Conservation (phyloP, 2,329 filamentous ascomycete genomes). For the Fusarium miscanthi region DNA sequence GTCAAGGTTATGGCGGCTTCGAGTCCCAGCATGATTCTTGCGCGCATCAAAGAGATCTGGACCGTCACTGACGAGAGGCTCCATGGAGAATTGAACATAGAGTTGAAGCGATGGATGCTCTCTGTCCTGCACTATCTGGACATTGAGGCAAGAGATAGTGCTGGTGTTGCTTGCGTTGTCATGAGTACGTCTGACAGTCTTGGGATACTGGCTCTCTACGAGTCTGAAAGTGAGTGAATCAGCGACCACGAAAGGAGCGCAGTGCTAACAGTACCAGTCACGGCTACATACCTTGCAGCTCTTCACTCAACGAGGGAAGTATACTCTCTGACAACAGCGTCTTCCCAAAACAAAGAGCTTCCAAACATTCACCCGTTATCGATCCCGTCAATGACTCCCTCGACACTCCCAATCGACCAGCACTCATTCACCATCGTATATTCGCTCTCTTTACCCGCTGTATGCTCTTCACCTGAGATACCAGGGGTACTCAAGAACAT, state of each 20-base stretch:
- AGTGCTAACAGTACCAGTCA: slow-evolving; percentile 51
- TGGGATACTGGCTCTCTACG: slow-evolving; percentile 62
- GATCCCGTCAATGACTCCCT: slow-evolving; percentile 52
- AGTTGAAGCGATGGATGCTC: slow-evolving; percentile 70
- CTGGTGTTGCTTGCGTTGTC: slow-evolving; percentile 1
- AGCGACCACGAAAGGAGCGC: rapidly evolving
- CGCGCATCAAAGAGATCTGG: slow-evolving; percentile 60
- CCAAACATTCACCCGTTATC: slow-evolving; percentile 55
- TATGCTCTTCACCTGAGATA: slow-evolving; percentile 67
- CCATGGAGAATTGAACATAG: slow-evolving; percentile 55
- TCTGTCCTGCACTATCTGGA: slow-evolving; percentile 64
- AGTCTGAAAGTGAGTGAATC: slow-evolving; percentile 57
- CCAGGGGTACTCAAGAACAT: slow-evolving; percentile 67
- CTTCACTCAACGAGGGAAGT: slow-evolving; percentile 55
- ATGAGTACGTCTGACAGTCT: neutral
- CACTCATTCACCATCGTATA: slow-evolving; percentile 62
- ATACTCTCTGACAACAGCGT: slow-evolving; percentile 59
- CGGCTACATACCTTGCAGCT: slow-evolving; percentile 61
- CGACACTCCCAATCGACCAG: slow-evolving; percentile 53
- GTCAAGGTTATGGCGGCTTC: slow-evolving; percentile 38
- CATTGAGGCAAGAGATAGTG: slow-evolving; percentile 42
- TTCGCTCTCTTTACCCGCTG: slow-evolving; percentile 65
- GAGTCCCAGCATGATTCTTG: slow-evolving; percentile 57
- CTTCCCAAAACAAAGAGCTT: slow-evolving; percentile 52
- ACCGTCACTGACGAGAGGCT: slow-evolving; percentile 20